Percentiles rank a stretch among this genome's conserved stretches.
phyloP scores from a whole-genome alignment of 169 alveolate species.

The Amoebophrya sp. region DNA sequence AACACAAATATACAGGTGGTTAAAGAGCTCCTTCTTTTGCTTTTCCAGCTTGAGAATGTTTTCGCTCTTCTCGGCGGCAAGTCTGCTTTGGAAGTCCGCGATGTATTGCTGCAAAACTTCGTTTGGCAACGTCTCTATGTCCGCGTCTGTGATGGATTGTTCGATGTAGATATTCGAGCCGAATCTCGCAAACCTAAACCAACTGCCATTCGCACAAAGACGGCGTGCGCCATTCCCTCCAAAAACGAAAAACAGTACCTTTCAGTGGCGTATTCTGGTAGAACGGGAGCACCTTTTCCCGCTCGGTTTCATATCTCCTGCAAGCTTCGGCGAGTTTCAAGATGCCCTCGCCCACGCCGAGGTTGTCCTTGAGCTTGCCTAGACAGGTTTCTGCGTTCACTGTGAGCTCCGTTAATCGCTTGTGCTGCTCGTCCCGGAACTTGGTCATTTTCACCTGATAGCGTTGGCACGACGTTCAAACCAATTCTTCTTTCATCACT shows the following conservation, averaged over 20 bases:
- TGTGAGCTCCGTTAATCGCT: neutral
- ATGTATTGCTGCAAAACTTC: conserved; percentile 5
- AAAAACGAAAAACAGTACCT: neutral
- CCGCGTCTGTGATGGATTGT: neutral
- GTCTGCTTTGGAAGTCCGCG: neutral
- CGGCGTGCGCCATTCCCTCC: no score
- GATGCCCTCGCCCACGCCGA: neutral
- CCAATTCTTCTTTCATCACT: no score
- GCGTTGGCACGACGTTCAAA: no score
- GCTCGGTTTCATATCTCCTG: conserved; percentile 77
- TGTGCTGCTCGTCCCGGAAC: conserved; percentile 23
- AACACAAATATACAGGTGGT: neutral
- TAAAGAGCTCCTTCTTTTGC: conserved; percentile 17
- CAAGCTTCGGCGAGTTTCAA: conserved; percentile 48
- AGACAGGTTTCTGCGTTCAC: neutral
- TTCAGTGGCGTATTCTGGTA: conserved; percentile 50
- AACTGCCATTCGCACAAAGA: no score
- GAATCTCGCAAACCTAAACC: no score
- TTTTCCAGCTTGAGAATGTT: neutral
- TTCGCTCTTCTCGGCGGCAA: neutral
- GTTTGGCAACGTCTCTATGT: neutral
- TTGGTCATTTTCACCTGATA: conserved; percentile 50
- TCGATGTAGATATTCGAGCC: no score
- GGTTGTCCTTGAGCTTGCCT: neutral
- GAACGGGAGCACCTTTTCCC: conserved; percentile 78